Percentiles rank a stretch among this genome's conserved stretches.
phyloP scores from a whole-genome alignment of 2,329 filamentous ascomycete genomes.

The Laburnicola sp. region DNA sequence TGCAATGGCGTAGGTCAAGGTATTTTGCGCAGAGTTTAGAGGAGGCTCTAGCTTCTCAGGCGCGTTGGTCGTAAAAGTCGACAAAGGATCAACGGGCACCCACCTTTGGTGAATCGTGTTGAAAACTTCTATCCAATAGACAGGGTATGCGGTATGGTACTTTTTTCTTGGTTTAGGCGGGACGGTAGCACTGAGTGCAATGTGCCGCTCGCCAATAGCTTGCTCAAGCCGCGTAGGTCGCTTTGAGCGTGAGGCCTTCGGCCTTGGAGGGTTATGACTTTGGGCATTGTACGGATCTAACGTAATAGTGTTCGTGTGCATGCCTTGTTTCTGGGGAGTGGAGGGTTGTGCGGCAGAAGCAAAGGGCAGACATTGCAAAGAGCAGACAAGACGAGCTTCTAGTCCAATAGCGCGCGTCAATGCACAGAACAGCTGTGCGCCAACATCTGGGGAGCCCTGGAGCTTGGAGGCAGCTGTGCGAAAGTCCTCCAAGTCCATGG shows the following conservation, averaged over 20 bases:
- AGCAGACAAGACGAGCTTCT: conserved; percentile 82
- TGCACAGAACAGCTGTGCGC: conserved; percentile 88
- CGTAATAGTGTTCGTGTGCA: conserved; percentile 27
- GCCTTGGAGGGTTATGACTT: conserved; percentile 21
- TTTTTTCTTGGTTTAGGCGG: conserved; percentile 51
- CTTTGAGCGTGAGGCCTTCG: conserved; percentile 31
- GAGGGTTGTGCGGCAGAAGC: conserved; percentile 46
- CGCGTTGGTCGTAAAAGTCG: conserved; percentile 77
- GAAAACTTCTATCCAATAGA: conserved; percentile 95
- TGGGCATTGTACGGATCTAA: conserved; percentile 39
- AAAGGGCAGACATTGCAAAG: conserved; percentile 80
- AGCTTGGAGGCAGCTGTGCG: conserved; percentile 67
- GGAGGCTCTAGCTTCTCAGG: conserved; percentile 81
- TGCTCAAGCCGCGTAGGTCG: conserved; percentile 38
- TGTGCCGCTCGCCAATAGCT: conserved; percentile 35
- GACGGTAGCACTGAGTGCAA: conserved; percentile 27
- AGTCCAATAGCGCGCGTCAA: conserved; percentile 82
- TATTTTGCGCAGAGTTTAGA: conserved; percentile 73
- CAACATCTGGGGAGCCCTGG: conserved; percentile 83
- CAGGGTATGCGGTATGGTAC: conserved; percentile 73
- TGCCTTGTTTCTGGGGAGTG: conserved; percentile 29
- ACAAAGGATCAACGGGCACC: conserved; percentile 83
- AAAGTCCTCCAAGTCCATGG: conserved; percentile 74
- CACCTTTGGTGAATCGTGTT: conserved; percentile 87
- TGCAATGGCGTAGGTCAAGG: conserved; percentile 79